Evolutionary conservation across 2,329 filamentous ascomycete genomes (phyloP).

Genomic region (Penicillium frequentans): DNA sequence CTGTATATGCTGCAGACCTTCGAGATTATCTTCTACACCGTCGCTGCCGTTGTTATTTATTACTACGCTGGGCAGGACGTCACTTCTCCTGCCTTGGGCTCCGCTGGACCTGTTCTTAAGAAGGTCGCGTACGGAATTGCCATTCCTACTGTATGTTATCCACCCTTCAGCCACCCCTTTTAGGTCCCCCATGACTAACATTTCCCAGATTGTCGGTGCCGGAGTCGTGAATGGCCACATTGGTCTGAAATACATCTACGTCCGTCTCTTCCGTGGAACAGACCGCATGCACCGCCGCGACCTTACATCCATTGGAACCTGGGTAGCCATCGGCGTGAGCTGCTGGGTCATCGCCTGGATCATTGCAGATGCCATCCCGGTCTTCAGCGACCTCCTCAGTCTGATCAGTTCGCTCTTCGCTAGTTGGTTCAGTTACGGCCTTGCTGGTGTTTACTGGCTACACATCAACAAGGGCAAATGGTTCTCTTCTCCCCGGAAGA

Average conservation of each 20-base stretch:
- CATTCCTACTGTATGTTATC: conserved; percentile 55
- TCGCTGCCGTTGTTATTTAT: conserved; percentile 69
- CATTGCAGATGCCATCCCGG: conserved; percentile 68
- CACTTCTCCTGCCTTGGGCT: conserved; percentile 65
- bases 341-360: conserved; percentile 65
- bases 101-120: conserved; percentile 55
- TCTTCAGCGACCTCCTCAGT: conserved; percentile 65
- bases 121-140: conserved; percentile 69
- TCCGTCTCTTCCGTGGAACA: conserved; percentile 61
- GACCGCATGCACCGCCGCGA: conserved; percentile 54
- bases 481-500: conserved; percentile 46
- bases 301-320: conserved; percentile 53
- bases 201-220: conserved; percentile 59
- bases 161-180: background rate
- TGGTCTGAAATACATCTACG: conserved; percentile 65
- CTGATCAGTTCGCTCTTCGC: conserved; percentile 63
- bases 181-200: background rate
- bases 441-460: conserved; percentile 49
- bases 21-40: conserved; percentile 62
- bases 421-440: conserved; percentile 62
- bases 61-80: conserved; percentile 63
- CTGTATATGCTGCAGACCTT: conserved; percentile 60
- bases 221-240: conserved; percentile 70
- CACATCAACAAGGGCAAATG: conserved; percentile 48
- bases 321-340: conserved; percentile 56